Base-by-base conservation (phyloP, 2,329 filamentous ascomycete genomes). In the Aspergillus tamarii region DNA sequence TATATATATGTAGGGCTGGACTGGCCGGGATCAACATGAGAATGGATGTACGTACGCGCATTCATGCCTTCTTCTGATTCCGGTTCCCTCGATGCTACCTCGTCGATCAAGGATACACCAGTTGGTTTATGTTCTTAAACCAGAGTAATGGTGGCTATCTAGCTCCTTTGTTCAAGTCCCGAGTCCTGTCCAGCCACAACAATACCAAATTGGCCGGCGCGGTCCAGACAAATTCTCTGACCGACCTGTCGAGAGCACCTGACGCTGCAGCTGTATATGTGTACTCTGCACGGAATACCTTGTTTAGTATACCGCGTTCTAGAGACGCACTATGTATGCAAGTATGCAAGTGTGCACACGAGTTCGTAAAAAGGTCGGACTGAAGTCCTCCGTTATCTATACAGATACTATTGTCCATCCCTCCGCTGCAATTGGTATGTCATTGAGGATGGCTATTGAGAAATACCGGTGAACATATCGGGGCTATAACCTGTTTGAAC, bases 1-100 rank as follows among this genome's bases (percentile, higher is more conserved):
- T 55, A 41, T 41, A 58, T 59, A 59, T 43, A 60, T 59, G 39
- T 65, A 62, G 61, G 59, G 60, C 62, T 67, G 46, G 61, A 43
- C 43, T 36, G 23, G 39, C 50, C 50, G 58, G 19, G 58, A 59
- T 30, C 32, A 53, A 39, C 45, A 50, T 28, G 23, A 59, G 52
- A 55, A 55, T 55, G 52, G 14, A 55, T 23, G 52, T 55, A 11
- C 52, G 52, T 55, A 55, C n/a, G 52, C 32, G 16, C 32, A 55
- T 55, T 55, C 52, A 55, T 55, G 52, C 52, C 52, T 55, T 36
- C 19, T 12, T 26, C 28, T 50, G 46, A 26, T 52, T 30, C 28
- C 48, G 28, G 48, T n/a, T 28, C 45, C 32, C 32, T 28, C 52
- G 8, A 55, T 39, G 30, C 32, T 55, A 30, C 39, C 39, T 41